These are phyloP conservation scores for Cubamyces sp. DNA, from an alignment of 768 basidiomycete genomes.

Conservation along the genomic window DNA sequence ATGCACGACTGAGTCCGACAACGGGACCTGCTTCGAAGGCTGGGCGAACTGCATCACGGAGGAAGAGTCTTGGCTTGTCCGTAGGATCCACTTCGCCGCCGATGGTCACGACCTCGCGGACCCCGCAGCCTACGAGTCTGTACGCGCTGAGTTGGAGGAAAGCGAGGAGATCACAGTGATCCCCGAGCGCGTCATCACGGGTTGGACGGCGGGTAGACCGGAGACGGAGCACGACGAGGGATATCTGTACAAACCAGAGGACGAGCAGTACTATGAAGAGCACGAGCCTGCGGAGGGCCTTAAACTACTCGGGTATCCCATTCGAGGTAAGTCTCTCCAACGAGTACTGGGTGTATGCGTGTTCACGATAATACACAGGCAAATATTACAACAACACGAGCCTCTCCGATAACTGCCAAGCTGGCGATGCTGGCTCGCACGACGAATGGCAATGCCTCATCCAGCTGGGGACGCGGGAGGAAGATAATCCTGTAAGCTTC, in stretches of 20 bases:
- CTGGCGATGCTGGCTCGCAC: conserved; percentile 3
- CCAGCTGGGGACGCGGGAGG: conserved; percentile 13
- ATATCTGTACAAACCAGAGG: background rate
- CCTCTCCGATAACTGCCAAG: background rate
- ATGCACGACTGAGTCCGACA: conserved; percentile 12
- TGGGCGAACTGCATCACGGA: conserved; percentile 6
- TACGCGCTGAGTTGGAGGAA: background rate
- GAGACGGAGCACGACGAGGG: conserved; percentile 10
- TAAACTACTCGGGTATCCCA: conserved; percentile 15
- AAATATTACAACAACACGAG: conserved; percentile 7
- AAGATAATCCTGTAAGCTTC: conserved; percentile 10
- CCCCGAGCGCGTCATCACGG: conserved; percentile 1
- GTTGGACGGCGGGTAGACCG: conserved; percentile 9
- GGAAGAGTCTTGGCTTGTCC: conserved; percentile 15
- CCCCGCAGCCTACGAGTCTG: background rate
- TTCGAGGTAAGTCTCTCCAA: background rate
- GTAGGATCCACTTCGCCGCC: conserved; percentile 12
- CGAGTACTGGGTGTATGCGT: background rate
- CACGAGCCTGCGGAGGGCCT: conserved; percentile 14
- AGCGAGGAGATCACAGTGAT: conserved; percentile 10
- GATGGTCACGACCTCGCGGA: background rate
- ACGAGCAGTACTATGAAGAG: background rate
- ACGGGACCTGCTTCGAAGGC: conserved; percentile 14
- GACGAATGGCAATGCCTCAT: conserved; percentile 8
- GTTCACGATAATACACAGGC: background rate